Evolutionary conservation across 441 rosid species (phyloP).

Genomic region (Eruca vesicaria): DNA sequence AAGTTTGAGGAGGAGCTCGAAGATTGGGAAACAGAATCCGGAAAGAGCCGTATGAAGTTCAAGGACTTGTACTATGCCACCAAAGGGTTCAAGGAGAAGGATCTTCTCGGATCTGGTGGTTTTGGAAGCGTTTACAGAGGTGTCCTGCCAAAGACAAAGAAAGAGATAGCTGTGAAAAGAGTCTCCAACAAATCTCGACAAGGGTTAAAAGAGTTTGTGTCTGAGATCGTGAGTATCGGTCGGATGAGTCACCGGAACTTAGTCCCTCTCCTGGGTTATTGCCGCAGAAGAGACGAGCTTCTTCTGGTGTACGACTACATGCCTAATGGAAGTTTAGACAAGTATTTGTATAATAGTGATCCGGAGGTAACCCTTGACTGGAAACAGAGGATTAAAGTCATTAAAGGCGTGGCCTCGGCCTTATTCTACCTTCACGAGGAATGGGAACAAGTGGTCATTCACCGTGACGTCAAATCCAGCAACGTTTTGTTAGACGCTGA

Average conservation of each 20-base stretch:
- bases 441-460: conserved; percentile 50
- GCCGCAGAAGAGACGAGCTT: conserved; percentile 51
- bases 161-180: conserved; percentile 65
- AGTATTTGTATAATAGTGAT: conserved; percentile 41
- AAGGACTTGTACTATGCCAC: conserved; percentile 67
- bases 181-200: conserved; percentile 67
- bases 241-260: conserved; percentile 70
- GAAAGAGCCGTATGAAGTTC: conserved; percentile 51
- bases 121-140: conserved; percentile 74
- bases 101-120: conserved; percentile 67
- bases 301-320: conserved; percentile 74
- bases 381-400: conserved; percentile 60
- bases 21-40: conserved; percentile 64
- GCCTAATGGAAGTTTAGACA: conserved; percentile 77
- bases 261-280: conserved; percentile 76
- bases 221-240: conserved; percentile 70
- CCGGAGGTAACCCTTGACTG: conserved; percentile 45
- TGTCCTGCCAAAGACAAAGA: conserved; percentile 39
- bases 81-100: conserved; percentile 45
- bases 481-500: conserved; percentile 61
- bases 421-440: conserved; percentile 66
- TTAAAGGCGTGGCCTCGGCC: conserved; percentile 68
- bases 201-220: conserved; percentile 69
- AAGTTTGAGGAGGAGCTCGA: conserved; percentile 54
- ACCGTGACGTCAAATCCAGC: conserved; percentile 54